Base-by-base conservation (phyloP, 352 stramenopile species). In the Globisporangium canariense region DNA sequence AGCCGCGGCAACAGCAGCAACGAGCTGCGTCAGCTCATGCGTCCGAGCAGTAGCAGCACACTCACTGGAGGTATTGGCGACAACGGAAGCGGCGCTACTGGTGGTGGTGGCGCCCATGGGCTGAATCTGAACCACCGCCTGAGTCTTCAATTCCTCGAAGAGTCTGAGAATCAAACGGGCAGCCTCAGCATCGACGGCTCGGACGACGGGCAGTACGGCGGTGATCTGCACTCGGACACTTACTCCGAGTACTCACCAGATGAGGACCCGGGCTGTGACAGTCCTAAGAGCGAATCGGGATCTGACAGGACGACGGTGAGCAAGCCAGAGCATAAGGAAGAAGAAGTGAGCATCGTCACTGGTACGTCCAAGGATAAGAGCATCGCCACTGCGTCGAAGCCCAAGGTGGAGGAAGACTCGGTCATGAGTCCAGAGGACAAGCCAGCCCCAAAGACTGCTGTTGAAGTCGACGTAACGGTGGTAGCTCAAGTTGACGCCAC, bases 61-160 rank as follows among this genome's bases (percentile, higher is more conserved):
- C 40, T 38, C 32, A 45, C 32, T 20, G 53, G 25, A 0, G 34
- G 34, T 41, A 14, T 41, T 9, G 32, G 32, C 32, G 32, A 3
- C 7, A 36, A 36, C 7, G 32, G 32, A 36, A 8, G 7, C 7
- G 32, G 32, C 32, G 32, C 32, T 36, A 8, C 32, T 36, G 32
- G 32, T 28, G 34, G 18, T 25, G 47, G 14, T 14, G 28, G 14
- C 25, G 36, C 16, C n/a, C 7, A 22, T 4, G 60, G 60, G 5
- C 36, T 59, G 2, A 32, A 25, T 2, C 25, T 50, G 38, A 60
- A 51, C 50, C 53, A 65, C 36, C 50, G 60, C 16, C 9, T 65
- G 38, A 65, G 50, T 30, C 51, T 58, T 16, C 60, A 54, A 40
- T 65, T 59, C 51, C 53, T 65, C 36, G 49, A 65, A 5, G 34